Conservation (phyloP, 2,329 filamentous ascomycete genomes). For the Fusarium proliferatum region DNA sequence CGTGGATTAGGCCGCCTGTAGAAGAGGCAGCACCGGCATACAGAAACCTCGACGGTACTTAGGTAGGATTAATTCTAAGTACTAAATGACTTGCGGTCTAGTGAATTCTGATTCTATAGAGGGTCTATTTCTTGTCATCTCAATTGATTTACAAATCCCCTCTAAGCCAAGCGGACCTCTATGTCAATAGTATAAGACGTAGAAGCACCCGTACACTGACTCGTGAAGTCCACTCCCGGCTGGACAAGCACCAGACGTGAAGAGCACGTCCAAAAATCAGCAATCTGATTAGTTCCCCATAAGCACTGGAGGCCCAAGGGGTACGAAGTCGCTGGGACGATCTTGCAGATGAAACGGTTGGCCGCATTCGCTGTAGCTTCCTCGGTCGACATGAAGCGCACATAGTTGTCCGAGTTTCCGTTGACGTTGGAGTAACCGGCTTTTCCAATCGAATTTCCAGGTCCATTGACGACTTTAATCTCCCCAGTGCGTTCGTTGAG, state of each 20-base stretch:
- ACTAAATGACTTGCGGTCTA: neutral
- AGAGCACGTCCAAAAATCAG: neutral
- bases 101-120: neutral
- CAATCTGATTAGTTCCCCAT: neutral
- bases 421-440: neutral
- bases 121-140: neutral
- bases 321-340: neutral
- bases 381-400: neutral
- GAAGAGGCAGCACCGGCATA: neutral
- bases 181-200: neutral
- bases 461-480: neutral
- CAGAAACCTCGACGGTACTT: accelerated
- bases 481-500: neutral
- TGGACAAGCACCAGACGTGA: neutral
- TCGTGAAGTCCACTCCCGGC: neutral
- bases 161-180: neutral
- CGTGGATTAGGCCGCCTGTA: neutral
- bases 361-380: neutral
- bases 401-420: neutral
- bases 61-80: neutral
- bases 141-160: neutral
- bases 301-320: neutral
- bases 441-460: neutral
- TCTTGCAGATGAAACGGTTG: neutral
- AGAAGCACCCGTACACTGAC: neutral